These are phyloP conservation scores for Lentinus tigrinus DNA, from an alignment of 768 basidiomycete species.

Conservation along the genomic window DNA sequence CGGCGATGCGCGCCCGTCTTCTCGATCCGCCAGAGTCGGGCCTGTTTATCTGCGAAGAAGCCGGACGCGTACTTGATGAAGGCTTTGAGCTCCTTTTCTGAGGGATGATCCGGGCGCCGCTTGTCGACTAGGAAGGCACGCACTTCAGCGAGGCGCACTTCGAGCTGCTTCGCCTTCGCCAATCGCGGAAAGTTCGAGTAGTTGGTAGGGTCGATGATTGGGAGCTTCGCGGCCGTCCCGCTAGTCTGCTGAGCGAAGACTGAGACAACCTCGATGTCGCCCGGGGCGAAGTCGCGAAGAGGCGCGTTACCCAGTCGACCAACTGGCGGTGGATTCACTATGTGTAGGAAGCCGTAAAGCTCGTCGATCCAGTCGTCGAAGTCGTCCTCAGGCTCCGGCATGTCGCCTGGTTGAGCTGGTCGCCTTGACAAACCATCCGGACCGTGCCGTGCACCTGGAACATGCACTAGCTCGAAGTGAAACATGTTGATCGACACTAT, in stretches of 20 bases:
- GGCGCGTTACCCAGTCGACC: conserved; percentile 13
- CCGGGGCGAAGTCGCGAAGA: neutral
- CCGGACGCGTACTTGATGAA: conserved; percentile 5
- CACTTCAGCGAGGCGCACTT: no score
- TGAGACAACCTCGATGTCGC: conserved; percentile 19
- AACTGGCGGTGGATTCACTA: conserved; percentile 1
- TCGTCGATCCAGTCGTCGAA: conserved; percentile 5
- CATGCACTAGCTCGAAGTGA: conserved; percentile 35
- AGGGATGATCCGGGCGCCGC: no score
- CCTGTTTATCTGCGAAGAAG: neutral
- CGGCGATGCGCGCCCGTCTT: conserved; percentile 17
- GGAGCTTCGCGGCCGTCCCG: neutral
- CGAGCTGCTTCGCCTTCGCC: no score
- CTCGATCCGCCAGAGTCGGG: conserved; percentile 15
- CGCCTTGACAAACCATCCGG: conserved; percentile 33
- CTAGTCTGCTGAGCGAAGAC: neutral
- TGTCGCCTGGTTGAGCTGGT: neutral
- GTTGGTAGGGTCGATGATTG: no score
- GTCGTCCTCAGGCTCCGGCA: no score
- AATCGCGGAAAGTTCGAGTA: no score
- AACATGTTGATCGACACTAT: conserved; percentile 37
- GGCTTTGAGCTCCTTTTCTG: no score
- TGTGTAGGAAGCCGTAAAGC: conserved; percentile 6
- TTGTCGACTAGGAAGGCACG: no score
- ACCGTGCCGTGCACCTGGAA: conserved; percentile 26